Conservation (phyloP, 1,284 basidiomycete species). For the Stygiomarasmius scandens region DNA sequence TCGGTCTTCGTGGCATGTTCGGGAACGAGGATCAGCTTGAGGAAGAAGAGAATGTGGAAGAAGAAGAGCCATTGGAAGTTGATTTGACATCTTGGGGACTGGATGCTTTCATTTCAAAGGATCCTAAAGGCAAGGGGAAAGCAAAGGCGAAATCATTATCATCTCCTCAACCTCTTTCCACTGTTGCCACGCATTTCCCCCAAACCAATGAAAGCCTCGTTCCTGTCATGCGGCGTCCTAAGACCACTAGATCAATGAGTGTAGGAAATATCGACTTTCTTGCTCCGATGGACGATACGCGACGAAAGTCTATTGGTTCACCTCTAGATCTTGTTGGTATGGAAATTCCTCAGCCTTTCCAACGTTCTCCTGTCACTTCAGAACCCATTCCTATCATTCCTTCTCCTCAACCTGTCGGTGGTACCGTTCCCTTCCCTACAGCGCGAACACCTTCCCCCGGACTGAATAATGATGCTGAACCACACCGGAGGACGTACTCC, state of each 20-base stretch:
- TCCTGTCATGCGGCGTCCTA: conserved; percentile 32
- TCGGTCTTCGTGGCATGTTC: conserved; percentile 59
- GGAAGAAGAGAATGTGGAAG: conserved; percentile 46
- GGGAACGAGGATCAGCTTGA: conserved; percentile 45
- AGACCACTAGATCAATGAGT: conserved; percentile 61
- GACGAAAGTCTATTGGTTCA: conserved; percentile 56
- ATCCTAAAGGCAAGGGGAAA: conserved; percentile 54
- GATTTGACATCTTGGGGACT: conserved; percentile 84
- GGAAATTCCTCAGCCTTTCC: conserved; percentile 40
- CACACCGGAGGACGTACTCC: conserved; percentile 49
- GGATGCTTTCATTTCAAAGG: conserved; percentile 72
- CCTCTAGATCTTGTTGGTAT: conserved; percentile 56
- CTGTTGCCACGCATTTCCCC: conserved; percentile 36
- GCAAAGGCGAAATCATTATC: conserved; percentile 57
- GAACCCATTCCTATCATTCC: conserved; percentile 37
- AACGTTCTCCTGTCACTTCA: conserved; percentile 36
- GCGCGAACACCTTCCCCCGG: conserved; percentile 55
- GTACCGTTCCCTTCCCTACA: conserved; percentile 67
- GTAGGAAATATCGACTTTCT: conserved; percentile 61
- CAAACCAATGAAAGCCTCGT: conserved; percentile 36
- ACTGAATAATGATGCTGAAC: conserved; percentile 32
- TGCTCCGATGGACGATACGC: conserved; percentile 29
- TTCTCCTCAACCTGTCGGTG: conserved; percentile 21
- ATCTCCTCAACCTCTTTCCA: conserved; percentile 43
- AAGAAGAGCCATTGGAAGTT: conserved; percentile 64